These are phyloP conservation scores for Bifiguratus adelaidae DNA, from an alignment of 192 early-diverging fungal species.

Conservation along the genomic window DNA sequence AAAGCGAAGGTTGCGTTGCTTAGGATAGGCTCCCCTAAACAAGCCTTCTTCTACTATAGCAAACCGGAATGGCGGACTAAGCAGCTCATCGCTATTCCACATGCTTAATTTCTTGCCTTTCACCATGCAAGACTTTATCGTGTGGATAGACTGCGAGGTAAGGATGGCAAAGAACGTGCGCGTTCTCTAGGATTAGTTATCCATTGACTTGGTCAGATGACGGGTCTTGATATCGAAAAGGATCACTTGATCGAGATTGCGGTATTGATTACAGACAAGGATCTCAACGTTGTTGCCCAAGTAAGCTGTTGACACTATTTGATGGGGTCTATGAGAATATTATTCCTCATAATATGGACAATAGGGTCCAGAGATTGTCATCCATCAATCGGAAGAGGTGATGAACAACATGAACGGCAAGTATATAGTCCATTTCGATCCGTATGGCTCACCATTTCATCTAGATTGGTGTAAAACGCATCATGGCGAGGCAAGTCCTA, in stretches of 20 bases:
- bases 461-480: conserved; percentile 79
- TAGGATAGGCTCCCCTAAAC: conserved; percentile 85
- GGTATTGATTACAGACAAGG: conserved; percentile 75
- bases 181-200: too few species aligned
- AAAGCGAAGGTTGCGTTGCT: conserved; percentile 76
- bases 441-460: background rate
- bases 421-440: background rate
- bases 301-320: conserved; percentile 13
- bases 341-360: background rate
- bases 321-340: background rate
- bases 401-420: conserved; percentile 75
- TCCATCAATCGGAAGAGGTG: conserved; percentile 58
- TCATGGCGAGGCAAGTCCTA: conserved; percentile 57
- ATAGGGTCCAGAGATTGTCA: conserved; percentile 58
- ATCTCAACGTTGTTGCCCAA: conserved; percentile 74
- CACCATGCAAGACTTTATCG: too few species aligned
- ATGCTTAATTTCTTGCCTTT: too few species aligned
- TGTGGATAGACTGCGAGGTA: too few species aligned
- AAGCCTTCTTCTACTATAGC: conserved; percentile 75
- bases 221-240: too few species aligned
- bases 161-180: too few species aligned
- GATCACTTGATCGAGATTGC: conserved; percentile 90
- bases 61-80: conserved; percentile 79
- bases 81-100: too few species aligned
- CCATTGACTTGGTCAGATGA: too few species aligned